Percentiles rank a stretch among this genome's conserved stretches.
These are phyloP conservation scores for Curvularia hawaiiensis DNA, from an alignment of 2,329 filamentous ascomycete genomes.

Conservation along the genomic window DNA sequence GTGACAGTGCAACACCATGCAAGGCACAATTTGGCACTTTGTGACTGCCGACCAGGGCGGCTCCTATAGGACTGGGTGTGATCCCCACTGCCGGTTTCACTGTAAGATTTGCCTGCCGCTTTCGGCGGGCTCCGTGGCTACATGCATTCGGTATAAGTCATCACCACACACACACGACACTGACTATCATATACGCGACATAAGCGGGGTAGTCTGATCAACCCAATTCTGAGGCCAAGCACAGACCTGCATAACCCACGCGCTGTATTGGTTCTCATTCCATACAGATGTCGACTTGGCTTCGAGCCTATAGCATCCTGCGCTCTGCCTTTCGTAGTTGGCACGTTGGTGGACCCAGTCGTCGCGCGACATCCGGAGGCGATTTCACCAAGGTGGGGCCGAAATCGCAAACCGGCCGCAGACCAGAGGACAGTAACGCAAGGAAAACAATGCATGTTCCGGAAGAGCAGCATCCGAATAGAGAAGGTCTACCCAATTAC, in stretches of 20 bases:
- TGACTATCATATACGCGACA: slow-evolving; percentile 10
- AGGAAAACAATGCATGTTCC: not conserved
- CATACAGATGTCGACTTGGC: not conserved
- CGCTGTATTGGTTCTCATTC: not conserved
- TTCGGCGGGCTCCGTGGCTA: slow-evolving; percentile 1
- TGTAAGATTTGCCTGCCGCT: slow-evolving; percentile 6
- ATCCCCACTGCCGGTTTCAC: not conserved
- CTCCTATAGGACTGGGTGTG: not conserved
- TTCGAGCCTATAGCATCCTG: not conserved
- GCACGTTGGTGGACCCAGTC: not conserved
- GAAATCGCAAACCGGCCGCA: not conserved
- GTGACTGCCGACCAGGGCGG: not conserved
- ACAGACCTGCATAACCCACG: slow-evolving; percentile 12
- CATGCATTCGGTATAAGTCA: slow-evolving; percentile 6
- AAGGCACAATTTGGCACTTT: not conserved
- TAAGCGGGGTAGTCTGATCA: slow-evolving; percentile 8
- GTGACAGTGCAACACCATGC: not conserved
- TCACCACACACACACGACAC: slow-evolving; percentile 8
- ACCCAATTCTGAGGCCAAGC: slow-evolving; percentile 18
- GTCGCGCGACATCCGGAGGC: not conserved
- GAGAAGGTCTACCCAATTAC: not conserved
- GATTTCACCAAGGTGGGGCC: not conserved
- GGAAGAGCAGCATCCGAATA: not conserved
- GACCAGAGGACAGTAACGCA: not conserved
- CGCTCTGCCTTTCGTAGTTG: not conserved